Evolutionary conservation across 371 early-diverging fungal genomes (phyloP).

Genomic region (Lichtheimia ornata): DNA sequence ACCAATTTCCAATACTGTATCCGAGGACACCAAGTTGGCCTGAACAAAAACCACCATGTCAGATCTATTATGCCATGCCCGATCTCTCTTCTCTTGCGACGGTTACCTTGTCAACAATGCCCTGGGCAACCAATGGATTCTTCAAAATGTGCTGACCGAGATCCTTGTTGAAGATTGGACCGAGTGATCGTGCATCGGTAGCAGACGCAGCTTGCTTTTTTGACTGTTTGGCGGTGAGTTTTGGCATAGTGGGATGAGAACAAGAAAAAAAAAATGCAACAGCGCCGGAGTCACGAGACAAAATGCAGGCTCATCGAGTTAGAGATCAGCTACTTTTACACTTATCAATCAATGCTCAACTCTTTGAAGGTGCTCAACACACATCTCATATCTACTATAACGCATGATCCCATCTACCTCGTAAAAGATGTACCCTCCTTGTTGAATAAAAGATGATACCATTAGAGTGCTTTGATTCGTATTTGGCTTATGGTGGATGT

Average conservation of each 20-base stretch:
- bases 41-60: conserved; percentile 17
- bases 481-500: too few species aligned
- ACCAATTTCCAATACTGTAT: conserved; percentile 98
- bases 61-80: neutral
- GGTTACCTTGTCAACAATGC: conserved; percentile 94
- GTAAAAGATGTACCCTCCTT: too few species aligned
- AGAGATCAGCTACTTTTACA: too few species aligned
- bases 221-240: conserved; percentile 43
- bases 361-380: too few species aligned
- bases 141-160: conserved; percentile 99
- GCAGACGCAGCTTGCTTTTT: conserved; percentile 33
- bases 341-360: too few species aligned
- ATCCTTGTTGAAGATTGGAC: conserved; percentile 96
- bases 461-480: too few species aligned
- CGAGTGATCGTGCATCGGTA: conserved; percentile 58
- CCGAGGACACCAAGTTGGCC: conserved; percentile 91
- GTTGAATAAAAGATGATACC: too few species aligned
- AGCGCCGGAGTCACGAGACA: too few species aligned
- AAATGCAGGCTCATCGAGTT: too few species aligned
- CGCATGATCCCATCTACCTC: too few species aligned
- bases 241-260: conserved; percentile 33
- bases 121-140: conserved; percentile 97
- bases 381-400: too few species aligned
- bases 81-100: neutral
- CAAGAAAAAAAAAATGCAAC: conserved; percentile 1